Evolutionary conservation across 345 rosid species (phyloP), one percentile per base, ranked within the genome.

Genomic region (Camelina sativa): DNA sequence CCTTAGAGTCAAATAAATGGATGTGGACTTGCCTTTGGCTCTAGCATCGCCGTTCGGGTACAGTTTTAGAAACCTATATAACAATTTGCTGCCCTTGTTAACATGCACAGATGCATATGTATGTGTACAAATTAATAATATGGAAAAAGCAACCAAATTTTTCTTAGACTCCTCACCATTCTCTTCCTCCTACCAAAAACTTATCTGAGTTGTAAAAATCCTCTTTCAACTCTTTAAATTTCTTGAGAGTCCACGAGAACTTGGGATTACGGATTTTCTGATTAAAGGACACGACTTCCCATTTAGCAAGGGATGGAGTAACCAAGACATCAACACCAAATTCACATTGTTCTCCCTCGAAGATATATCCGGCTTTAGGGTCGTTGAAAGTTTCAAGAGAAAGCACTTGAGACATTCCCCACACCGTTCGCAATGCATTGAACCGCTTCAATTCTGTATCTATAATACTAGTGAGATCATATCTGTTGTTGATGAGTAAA

Each of bases 271-370:
- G 6, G 7, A 13, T 43, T 43, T 43, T 43, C 47, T 13, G 2
- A 43, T 43, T 43, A 43, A 43, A 43, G 16, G 47, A 43, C 37
- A 34, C 17, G 8, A 57, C n/a, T 17, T 69, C 73, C 12, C 30
- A 69, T 1, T 56, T 55, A 11, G 40, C 3, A 7, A 32, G 43
- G 47, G 47, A 43, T 7, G 41, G 55, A 44, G 58, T 15, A 5
- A 56, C 30, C 7, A 56, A 13, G 0, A 43, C 54, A 30, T 69
- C 74, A 56, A 69, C 65, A 23, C 65, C 74, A 69, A 69, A 69
- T 25, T 56, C 74, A 7, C 65, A 69, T 53, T 53, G 23, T 8
- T 38, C 72, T 20, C 72, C 50, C 4, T 40, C 61, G 4, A 37
- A 67, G n/a, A 38, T 8, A 38, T 67, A 53, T 67, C 51, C 62